These are phyloP conservation scores for Fomitopsis palustris DNA, from an alignment of 1,284 basidiomycete species.

Conservation along the genomic window DNA sequence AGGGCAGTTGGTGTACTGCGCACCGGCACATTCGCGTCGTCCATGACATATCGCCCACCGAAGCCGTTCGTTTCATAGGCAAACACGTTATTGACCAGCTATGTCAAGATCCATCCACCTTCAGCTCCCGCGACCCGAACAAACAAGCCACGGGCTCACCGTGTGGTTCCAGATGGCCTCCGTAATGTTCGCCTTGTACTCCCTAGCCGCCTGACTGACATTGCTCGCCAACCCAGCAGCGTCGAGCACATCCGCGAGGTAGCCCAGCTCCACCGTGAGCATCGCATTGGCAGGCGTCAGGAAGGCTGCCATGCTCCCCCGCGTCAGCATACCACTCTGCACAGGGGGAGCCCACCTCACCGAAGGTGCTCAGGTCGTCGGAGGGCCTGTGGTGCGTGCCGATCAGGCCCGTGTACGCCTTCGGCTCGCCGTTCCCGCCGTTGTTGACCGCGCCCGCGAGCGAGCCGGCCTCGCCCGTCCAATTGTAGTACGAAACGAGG, in stretches of 20 bases:
- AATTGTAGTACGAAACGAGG: conserved; percentile 74
- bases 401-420: conserved; percentile 57
- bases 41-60: conserved; percentile 72
- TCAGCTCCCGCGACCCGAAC: neutral
- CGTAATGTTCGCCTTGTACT: conserved; percentile 57
- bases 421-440: conserved; percentile 65
- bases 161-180: conserved; percentile 64
- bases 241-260: conserved; percentile 61
- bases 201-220: conserved; percentile 50
- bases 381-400: conserved; percentile 76
- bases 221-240: conserved; percentile 42
- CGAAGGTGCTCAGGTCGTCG: conserved; percentile 68
- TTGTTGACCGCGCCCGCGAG: conserved; percentile 64
- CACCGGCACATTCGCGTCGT: conserved; percentile 80
- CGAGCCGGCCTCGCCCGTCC: conserved; percentile 66
- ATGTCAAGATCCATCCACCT: neutral
- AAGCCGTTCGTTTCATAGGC: conserved; percentile 78
- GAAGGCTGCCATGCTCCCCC: conserved; percentile 45
- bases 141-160: conserved; percentile 32
- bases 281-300: conserved; percentile 77
- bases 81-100: conserved; percentile 64
- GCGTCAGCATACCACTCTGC: neutral
- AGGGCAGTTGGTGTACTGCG: conserved; percentile 19
- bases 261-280: conserved; percentile 66
- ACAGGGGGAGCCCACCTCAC: conserved; percentile 32